A percentile compares a stretch with the other conserved stretches of the same genome.
These are phyloP conservation scores for Pyrenophora tritici-repentis DNA, from an alignment of 2,329 filamentous ascomycete genomes.

Conservation along the genomic window DNA sequence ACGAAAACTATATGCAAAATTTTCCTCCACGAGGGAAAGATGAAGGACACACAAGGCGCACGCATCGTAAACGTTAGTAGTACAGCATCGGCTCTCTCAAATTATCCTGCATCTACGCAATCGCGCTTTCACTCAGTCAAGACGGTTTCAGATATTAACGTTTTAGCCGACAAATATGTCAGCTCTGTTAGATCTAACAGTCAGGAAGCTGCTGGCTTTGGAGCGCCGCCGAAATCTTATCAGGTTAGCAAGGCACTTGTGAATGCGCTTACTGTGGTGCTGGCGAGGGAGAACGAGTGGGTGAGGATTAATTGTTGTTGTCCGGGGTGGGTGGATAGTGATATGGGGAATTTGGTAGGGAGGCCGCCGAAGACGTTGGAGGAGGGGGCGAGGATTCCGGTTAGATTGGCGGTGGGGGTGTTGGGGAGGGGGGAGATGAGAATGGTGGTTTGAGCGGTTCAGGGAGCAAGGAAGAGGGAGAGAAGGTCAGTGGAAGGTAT, in stretches of 20 bases:
- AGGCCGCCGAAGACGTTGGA: slow-evolving; percentile 25
- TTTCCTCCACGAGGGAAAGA: too few species aligned
- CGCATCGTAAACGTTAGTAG: too few species aligned
- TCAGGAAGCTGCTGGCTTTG: slow-evolving; percentile 13
- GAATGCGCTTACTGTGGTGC: slow-evolving; percentile 21
- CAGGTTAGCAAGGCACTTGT: slow-evolving; percentile 32
- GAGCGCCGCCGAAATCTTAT: slow-evolving; percentile 20
- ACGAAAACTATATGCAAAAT: too few species aligned
- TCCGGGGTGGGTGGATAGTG: slow-evolving; percentile 30
- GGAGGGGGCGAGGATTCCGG: slow-evolving; percentile 19
- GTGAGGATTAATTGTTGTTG: slow-evolving; percentile 24
- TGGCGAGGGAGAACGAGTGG: slow-evolving; percentile 14
- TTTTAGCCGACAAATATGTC: slow-evolving; percentile 8
- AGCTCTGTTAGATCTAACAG: not conserved
- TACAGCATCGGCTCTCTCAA: too few species aligned
- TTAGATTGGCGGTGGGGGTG: slow-evolving; percentile 21
- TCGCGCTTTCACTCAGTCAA: not conserved
- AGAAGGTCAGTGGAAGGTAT: slow-evolving; percentile 18
- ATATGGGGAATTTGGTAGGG: slow-evolving; percentile 28
- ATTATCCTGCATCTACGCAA: too few species aligned
- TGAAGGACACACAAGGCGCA: too few species aligned
- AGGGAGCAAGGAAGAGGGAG: not conserved
- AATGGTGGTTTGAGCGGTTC: too few species aligned
- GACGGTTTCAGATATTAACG: slow-evolving; percentile 8
- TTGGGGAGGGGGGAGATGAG: slow-evolving; percentile 19